Percentiles rank a stretch among this genome's conserved stretches.
phyloP scores from a whole-genome alignment of 106 monocot genomes.

The Triglochin maritima region DNA sequence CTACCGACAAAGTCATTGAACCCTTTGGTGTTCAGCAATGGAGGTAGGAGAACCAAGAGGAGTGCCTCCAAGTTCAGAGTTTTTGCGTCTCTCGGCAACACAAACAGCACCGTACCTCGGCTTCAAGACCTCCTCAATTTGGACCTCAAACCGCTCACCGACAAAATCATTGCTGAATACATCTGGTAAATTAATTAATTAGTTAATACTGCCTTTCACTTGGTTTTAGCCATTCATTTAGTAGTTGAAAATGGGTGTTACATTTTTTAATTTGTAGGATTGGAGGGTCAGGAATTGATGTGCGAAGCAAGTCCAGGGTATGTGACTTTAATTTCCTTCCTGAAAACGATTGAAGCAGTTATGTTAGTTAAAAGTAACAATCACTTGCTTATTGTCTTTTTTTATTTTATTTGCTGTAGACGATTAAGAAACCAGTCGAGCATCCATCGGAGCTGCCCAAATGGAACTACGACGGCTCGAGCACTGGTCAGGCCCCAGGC shows the following conservation, averaged over 20 bases:
- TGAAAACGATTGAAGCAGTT: background rate
- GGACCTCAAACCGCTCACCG: conserved; percentile 51
- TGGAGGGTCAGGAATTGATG: conserved; percentile 70
- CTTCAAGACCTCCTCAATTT: conserved; percentile 63
- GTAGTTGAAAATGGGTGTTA: background rate
- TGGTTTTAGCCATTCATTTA: background rate
- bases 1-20: conserved; percentile 25
- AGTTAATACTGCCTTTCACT: background rate
- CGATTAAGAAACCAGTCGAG: conserved; percentile 64
- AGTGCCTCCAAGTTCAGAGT: conserved; percentile 29
- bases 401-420: conserved; percentile 26
- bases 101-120: conserved; percentile 40
- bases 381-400: background rate
- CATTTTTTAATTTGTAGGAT: conserved; percentile 26
- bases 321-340: background rate
- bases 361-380: background rate
- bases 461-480: conserved; percentile 91
- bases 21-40: conserved; percentile 29
- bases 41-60: conserved; percentile 12
- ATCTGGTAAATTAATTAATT: conserved; percentile 40
- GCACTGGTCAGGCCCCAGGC: conserved; percentile 65
- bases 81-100: conserved; percentile 20
- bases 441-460: conserved; percentile 79
- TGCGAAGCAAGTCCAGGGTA: conserved; percentile 79
- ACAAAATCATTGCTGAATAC: conserved; percentile 81